These are phyloP conservation scores for Pholiota conissans DNA, from an alignment of 768 basidiomycete species.

Conservation along the genomic window DNA sequence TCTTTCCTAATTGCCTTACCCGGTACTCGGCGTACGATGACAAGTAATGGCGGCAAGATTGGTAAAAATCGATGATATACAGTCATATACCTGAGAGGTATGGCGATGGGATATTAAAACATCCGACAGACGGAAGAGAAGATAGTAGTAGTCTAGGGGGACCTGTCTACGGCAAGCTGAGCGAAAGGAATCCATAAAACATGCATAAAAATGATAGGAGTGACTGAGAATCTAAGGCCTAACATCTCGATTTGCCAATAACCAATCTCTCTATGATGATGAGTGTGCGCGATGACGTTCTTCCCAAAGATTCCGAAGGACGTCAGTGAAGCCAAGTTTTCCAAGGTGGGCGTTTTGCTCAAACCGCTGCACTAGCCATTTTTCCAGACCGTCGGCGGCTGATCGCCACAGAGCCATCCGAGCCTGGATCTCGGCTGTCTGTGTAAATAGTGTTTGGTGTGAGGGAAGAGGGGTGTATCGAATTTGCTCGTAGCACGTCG, in stretches of 20 bases:
- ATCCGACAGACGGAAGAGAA: constrained; percentile 8
- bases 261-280: not conserved
- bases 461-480: constrained; percentile 73
- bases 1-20: not conserved
- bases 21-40: not conserved
- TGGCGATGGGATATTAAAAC: constrained; percentile 14
- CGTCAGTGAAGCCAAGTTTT: constrained; percentile 88
- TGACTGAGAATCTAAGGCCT: constrained; percentile 3
- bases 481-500: constrained; percentile 89
- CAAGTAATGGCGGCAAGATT: not conserved
- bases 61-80: constrained; percentile 11
- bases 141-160: constrained; percentile 17
- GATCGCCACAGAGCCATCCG: constrained; percentile 79
- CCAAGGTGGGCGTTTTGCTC: constrained; percentile 91
- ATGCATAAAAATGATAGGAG: constrained; percentile 4
- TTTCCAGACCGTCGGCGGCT: constrained; percentile 81
- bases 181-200: constrained; percentile 1
- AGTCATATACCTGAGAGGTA: constrained; percentile 13
- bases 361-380: constrained; percentile 85
- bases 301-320: constrained; percentile 78
- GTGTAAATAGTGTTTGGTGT: constrained; percentile 70
- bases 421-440: constrained; percentile 91
- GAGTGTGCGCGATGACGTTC: constrained; percentile 50
- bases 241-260: not conserved
- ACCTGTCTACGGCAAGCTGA: constrained; percentile 2